Percentiles rank a stretch among this genome's conserved stretches.
Conservation (phyloP, 352 stramenopile genomes). For the Phytophthora gonapodyides region DNA sequence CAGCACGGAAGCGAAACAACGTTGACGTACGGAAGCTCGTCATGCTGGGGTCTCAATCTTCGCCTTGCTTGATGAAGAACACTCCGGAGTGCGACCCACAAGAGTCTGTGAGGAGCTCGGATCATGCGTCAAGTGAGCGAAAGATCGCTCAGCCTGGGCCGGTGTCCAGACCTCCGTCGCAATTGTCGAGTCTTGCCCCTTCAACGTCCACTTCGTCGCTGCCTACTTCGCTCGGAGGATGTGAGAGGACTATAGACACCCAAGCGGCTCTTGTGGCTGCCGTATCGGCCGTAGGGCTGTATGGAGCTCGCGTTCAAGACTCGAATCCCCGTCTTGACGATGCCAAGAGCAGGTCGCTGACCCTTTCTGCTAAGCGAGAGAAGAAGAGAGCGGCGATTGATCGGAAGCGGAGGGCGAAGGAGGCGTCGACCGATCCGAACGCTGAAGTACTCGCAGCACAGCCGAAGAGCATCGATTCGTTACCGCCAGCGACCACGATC, state of each 20-base stretch:
- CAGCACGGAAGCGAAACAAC: slow-evolving; percentile 21
- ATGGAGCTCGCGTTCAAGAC: slow-evolving; percentile 19
- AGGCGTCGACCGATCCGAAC: neutral
- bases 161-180: slow-evolving; percentile 10
- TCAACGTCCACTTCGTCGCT: slow-evolving; percentile 19
- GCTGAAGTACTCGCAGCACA: slow-evolving; percentile 5
- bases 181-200: slow-evolving; percentile 16
- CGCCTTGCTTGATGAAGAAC: slow-evolving; percentile 20
- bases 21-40: slow-evolving; percentile 16
- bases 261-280: slow-evolving; percentile 36
- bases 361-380: slow-evolving; percentile 10
- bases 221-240: neutral
- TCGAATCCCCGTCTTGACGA: slow-evolving; percentile 11
- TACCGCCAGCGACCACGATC: slow-evolving; percentile 22
- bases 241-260: slow-evolving; percentile 10
- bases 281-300: slow-evolving; percentile 40
- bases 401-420: slow-evolving; percentile 15
- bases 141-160: neutral
- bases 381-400: slow-evolving; percentile 21
- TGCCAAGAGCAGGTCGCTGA: slow-evolving; percentile 2
- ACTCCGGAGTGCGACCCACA: neutral
- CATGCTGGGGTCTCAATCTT: slow-evolving; percentile 28
- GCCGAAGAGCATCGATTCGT: slow-evolving; percentile 2
- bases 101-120: neutral
- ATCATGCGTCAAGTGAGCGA: slow-evolving; percentile 8